Percentiles rank a stretch among this genome's conserved stretches.
phyloP scores from a whole-genome alignment of 495 filamentous ascomycete genomes.

The Penicillium argentinense region DNA sequence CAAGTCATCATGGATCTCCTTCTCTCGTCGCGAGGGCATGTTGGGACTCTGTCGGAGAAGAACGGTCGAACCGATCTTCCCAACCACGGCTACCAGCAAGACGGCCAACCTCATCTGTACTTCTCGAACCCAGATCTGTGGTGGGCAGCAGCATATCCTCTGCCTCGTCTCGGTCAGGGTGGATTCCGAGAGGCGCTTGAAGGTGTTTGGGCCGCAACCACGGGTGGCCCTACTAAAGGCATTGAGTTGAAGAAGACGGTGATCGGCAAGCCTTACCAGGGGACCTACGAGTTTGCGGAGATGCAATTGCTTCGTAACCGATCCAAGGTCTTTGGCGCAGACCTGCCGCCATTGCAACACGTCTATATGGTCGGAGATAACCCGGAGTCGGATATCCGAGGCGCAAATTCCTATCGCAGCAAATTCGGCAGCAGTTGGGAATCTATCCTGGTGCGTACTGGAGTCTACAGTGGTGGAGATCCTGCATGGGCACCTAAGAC shows the following conservation, averaged over 20 bases:
- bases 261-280: slow-evolving; percentile 80
- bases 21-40: slow-evolving; percentile 66
- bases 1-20: slow-evolving; percentile 81
- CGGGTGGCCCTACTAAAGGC: slow-evolving; percentile 53
- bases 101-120: slow-evolving; percentile 77
- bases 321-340: slow-evolving; percentile 37
- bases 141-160: slow-evolving; percentile 79
- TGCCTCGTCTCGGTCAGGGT: slow-evolving; percentile 91
- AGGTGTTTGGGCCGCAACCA: slow-evolving; percentile 74
- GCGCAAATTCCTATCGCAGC: slow-evolving; percentile 77
- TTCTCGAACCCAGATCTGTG: slow-evolving; percentile 89
- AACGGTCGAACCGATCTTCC: slow-evolving; percentile 56
- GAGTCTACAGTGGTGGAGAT: slow-evolving; percentile 68
- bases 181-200: slow-evolving; percentile 80
- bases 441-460: slow-evolving; percentile 79
- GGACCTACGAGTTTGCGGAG: slow-evolving; percentile 86
- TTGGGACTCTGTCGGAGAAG: slow-evolving; percentile 72
- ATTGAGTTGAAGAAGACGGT: slow-evolving; percentile 62
- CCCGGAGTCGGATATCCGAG: slow-evolving; percentile 84
- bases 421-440: slow-evolving; percentile 69
- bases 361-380: slow-evolving; percentile 99
- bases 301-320: slow-evolving; percentile 63
- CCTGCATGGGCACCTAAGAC: slow-evolving; percentile 54
- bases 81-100: slow-evolving; percentile 73
- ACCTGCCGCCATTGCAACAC: slow-evolving; percentile 48